Evolutionary conservation across 257 asterid species (phyloP).

Genomic region (Penstemon davidsonii): DNA sequence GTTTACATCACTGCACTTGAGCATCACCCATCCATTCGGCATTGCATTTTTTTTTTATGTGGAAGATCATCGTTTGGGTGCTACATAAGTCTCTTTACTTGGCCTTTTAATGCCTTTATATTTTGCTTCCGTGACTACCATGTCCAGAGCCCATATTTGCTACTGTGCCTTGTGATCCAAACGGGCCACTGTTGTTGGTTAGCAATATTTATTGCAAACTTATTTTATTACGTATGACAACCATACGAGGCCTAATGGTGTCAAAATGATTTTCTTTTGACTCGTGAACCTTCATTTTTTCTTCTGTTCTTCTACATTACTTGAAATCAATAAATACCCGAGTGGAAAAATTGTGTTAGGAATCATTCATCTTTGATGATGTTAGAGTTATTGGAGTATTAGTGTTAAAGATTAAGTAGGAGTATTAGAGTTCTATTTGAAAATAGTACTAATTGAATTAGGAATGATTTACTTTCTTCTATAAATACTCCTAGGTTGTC

Average conservation of each 20-base stretch:
- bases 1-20: constrained; percentile 10
- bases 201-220: not conserved
- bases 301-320: not conserved
- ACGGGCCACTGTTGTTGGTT: not conserved
- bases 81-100: not conserved
- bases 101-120: not conserved
- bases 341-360: not conserved
- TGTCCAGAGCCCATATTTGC: not conserved
- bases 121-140: not conserved
- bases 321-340: not conserved
- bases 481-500: no score
- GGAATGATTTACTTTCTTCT: no score
- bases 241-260: not conserved
- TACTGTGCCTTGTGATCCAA: not conserved
- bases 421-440: no score
- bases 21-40: constrained; percentile 11
- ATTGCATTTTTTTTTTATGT: not conserved
- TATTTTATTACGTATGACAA: not conserved
- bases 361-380: not conserved
- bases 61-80: constrained; percentile 5
- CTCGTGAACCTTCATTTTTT: not conserved
- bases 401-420: no score
- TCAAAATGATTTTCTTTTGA: not conserved
- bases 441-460: no score
- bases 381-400: no score